Evolutionary conservation across 305 asterid genomes (phyloP), one percentile per base, ranked within the genome.

Genomic region (Nicotiana rustica): DNA sequence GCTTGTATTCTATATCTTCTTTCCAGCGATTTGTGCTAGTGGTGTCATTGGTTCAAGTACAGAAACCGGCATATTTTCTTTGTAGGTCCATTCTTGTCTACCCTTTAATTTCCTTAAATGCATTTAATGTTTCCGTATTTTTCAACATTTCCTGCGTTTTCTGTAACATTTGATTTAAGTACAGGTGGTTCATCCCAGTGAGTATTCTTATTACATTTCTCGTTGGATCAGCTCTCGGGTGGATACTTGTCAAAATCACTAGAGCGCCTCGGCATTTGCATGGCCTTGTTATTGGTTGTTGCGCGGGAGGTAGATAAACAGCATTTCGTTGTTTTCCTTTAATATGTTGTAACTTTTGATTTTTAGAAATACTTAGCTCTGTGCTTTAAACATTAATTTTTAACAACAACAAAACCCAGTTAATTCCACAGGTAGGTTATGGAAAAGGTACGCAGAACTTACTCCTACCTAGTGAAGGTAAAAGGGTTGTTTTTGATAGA

Each of bases 231-330:
- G 84, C 84, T 31, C 87, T 87, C 35, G 91, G 91, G n/a, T 88
- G 89, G 89, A 71, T 85, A 29, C 88, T 88, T 12, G 87, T 84
- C 62, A 88, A 68, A 82, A 75, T 86, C 83, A 85, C 86, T n/a
- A 68, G 41, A 66, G 73, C 89, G 7, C 91, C 89, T 85, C 81
- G 4, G 29, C 88, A 85, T 60, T 80, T 88, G 44, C 85, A 83
- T 68, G 91, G 91, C 62, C 87, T 88, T 49, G 87, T 86, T 19
- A 88, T 86, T 76, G 86, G 91, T 77, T 88, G 91, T 84, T 88
- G 89, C 78, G 89, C 91, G 0, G 88, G 87, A 83, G 91, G 91
- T 88, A 84, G 36, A 79, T 73, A 4, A 36, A 75, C 66, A 67
- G 7, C 18, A 49, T 41, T 8, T 81, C 4, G 8, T 67, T 0